Evolutionary conservation across 2,329 filamentous ascomycete genomes (phyloP).

Genomic region (Colletotrichum destructivum): DNA sequence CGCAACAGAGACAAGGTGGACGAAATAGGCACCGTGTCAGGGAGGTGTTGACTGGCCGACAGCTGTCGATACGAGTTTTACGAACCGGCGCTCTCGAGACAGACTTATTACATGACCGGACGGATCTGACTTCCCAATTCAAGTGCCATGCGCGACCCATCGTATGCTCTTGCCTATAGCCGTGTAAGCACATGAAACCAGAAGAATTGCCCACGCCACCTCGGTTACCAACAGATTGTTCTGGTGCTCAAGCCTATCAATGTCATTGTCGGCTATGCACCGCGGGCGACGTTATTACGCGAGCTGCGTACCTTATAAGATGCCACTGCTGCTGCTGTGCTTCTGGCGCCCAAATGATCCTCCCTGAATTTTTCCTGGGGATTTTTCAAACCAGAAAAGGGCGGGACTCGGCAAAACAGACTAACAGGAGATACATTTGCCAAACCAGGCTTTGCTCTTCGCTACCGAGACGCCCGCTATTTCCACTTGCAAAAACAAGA

Average conservation of each 20-base stretch:
- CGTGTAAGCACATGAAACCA: not conserved
- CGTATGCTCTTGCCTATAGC: not conserved
- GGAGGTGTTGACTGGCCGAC: no score
- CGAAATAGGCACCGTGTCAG: not conserved
- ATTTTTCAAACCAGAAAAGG: no score
- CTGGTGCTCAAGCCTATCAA: no score
- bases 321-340: not conserved
- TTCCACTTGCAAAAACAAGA: not conserved
- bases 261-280: not conserved
- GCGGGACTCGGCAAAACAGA: not conserved
- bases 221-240: no score
- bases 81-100: not conserved
- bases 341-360: no score
- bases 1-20: not conserved
- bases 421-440: not conserved
- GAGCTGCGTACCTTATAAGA: not conserved
- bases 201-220: no score
- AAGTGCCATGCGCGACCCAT: not conserved
- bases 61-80: not conserved
- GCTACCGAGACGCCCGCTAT: conserved; percentile 28
- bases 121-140: not conserved
- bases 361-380: no score
- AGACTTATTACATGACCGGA: not conserved
- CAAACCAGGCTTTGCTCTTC: conserved; percentile 21
- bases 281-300: not conserved